Evolutionary conservation across 192 early-diverging fungal species (phyloP), one percentile per base, ranked within the genome.

Genomic region (Paraglomus brasilianum): DNA sequence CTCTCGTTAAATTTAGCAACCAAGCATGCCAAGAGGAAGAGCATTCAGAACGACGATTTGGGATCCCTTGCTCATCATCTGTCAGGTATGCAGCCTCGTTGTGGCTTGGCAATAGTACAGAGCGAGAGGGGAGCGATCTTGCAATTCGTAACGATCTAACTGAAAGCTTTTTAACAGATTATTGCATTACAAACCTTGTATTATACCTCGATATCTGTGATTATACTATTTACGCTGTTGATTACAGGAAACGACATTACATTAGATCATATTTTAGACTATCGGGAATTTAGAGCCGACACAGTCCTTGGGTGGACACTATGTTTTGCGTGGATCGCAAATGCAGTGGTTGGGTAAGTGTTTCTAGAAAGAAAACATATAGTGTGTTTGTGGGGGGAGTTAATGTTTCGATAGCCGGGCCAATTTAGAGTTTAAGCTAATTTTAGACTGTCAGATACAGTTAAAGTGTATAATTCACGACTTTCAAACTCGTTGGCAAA

Each of bases 281-380:
- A 80, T 73, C 66, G 65, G 38, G 83, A 83, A 56, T 77, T 89
- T 43, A 75, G 84, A 43, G 80, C 78, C 21, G 86, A 88, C 61
- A 88, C 81, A 1, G 81, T 84, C 0, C 76, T 87, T 53, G 92
- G 92, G 11, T 90, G 89, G 89, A 77, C 81, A 0, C 56, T 93
- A 14, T 77, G 79, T 17, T 71, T 91, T 17, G 89, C 87, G 0
- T 85, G 82, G 77, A 62, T 92, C 0, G 61, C 90, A 17, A 91
- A 89, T 66, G 82, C 92, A 1, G 55, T 77, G 0, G 55, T 88
- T 8, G 80, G 81, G 88, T 90, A 74, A 57, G 81, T 68, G 30
- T 53, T 50, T 50, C n/a, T n/a, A n/a, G n/a, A 10, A 10, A 45
- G 11, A 6, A 49, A 10, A 17, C 45, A 21, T 44, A 51, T 49